Base-by-base conservation (phyloP, 2,329 filamentous ascomycete species). In the Ceratocystis colombiana region DNA sequence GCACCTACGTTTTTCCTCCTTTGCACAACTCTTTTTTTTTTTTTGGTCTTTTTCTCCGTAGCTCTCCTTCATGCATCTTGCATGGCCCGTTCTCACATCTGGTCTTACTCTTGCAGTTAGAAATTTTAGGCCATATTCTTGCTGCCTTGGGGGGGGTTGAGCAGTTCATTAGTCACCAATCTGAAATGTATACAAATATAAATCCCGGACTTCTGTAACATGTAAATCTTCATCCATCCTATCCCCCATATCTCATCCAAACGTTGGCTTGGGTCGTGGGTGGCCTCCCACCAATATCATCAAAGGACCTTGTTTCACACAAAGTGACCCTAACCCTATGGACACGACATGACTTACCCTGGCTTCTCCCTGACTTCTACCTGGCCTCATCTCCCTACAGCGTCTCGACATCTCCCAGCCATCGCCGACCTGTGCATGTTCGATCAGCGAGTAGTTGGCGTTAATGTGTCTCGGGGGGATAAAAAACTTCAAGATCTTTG, bases 111-210 rank as follows among this genome's bases (percentile, higher is more conserved):
- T 25, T 25, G 22, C 37, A 15, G 10, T 41, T 41, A 1, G 37
- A 8, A 37, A 8, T 61, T 61, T 44, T 22, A 15, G 10, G 20
- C 7, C 7, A 20, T 2, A 41, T 10, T 62, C 20, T 15, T 46
- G 37, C 41, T 62, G 20, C 25, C 37, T 45, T 44, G 37, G 48
- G 7, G 22, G 46, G 46, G 15, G 44, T 45, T 17, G 7, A 22
- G 46, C 8, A 12, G 25, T 55, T 30, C 22, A 6, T 57, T 7
- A 57, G 25, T 25, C 53, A 33, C 10, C 30, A n/a, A 30, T 57
- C 53, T 57, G 53, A 57, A 57, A 57, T 57, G 53, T 57, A 57
- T 57, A 15, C 22, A 33, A 57, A 57, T 57, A 17, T 33, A 33
- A 33, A 33, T 30, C 28, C 55, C 15, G 22, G 15, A 20, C 30